phyloP scores from a whole-genome alignment of 306 rosid genomes.

The Psophocarpus tetragonolobus region DNA sequence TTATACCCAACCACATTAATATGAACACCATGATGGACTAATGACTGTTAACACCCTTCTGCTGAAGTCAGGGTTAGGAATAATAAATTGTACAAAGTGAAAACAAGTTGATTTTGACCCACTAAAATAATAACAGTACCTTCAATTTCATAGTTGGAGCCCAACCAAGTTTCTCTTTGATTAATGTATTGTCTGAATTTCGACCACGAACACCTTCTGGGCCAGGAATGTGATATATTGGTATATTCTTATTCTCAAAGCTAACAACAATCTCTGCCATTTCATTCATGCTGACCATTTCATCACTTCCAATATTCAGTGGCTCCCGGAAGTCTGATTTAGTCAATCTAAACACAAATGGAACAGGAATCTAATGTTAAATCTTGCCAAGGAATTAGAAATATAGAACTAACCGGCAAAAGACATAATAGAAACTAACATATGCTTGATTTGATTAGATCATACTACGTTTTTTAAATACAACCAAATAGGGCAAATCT shows the following conservation, averaged over 20 bases:
- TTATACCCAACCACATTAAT: neutral
- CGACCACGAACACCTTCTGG: slow-evolving; percentile 99
- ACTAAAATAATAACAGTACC: slow-evolving; percentile 48
- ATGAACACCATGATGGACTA: neutral
- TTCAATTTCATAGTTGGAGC: slow-evolving; percentile 96
- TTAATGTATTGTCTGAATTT: slow-evolving; percentile 93
- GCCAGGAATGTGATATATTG: slow-evolving; percentile 94
- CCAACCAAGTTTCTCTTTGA: slow-evolving; percentile 99
- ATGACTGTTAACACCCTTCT: neutral
- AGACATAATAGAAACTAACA: neutral
- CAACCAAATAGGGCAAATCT: neutral
- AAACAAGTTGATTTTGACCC: neutral
- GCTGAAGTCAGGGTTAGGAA: neutral
- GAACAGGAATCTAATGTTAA: neutral
- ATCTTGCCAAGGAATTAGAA: slow-evolving; percentile 10
- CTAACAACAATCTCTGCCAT: slow-evolving; percentile 97
- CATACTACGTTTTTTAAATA: neutral
- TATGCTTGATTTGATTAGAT: neutral
- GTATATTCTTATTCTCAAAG: slow-evolving; percentile 81
- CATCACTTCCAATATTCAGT: slow-evolving; percentile 96
- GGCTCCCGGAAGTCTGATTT: slow-evolving; percentile 97
- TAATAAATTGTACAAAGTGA: neutral
- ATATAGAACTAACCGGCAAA: neutral
- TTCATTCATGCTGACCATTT: slow-evolving; percentile 99
- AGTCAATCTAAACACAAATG: slow-evolving; percentile 64